Conservation (phyloP, 495 filamentous ascomycete genomes). For the Schizothecium vesticola region DNA sequence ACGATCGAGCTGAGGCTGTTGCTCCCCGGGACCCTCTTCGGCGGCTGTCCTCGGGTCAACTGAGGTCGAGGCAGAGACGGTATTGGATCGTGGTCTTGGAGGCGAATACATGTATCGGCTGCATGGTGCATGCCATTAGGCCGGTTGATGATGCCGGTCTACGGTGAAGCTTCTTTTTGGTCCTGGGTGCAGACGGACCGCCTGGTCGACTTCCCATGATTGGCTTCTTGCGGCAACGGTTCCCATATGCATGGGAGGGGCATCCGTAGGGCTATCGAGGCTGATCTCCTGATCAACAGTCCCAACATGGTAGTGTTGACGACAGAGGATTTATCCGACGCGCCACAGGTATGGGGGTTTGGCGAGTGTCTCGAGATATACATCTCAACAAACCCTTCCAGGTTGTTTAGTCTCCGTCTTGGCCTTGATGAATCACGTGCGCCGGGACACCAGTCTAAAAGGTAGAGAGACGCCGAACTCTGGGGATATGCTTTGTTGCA, state of each 20-base stretch:
- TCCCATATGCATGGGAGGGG: not conserved
- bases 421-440: not conserved
- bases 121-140: not conserved
- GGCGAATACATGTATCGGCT: not conserved
- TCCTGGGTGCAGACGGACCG: not conserved
- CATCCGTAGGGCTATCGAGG: not conserved
- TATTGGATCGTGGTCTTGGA: not conserved
- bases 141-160: not conserved
- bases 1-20: not conserved
- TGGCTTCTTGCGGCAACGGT: not conserved
- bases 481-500: not conserved
- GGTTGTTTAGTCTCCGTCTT: not conserved
- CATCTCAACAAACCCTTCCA: not conserved
- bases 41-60: not conserved
- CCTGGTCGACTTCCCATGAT: not conserved
- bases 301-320: not conserved
- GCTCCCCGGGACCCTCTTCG: not conserved
- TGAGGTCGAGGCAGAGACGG: not conserved
- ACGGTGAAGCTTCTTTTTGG: not conserved
- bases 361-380: not conserved
- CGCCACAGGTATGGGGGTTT: not conserved
- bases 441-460: not conserved
- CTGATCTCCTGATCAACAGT: not conserved
- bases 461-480: not conserved
- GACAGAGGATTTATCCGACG: not conserved